phyloP scores from a whole-genome alignment of 2,329 filamentous ascomycete species.

The Epicoccum sorghinum region DNA sequence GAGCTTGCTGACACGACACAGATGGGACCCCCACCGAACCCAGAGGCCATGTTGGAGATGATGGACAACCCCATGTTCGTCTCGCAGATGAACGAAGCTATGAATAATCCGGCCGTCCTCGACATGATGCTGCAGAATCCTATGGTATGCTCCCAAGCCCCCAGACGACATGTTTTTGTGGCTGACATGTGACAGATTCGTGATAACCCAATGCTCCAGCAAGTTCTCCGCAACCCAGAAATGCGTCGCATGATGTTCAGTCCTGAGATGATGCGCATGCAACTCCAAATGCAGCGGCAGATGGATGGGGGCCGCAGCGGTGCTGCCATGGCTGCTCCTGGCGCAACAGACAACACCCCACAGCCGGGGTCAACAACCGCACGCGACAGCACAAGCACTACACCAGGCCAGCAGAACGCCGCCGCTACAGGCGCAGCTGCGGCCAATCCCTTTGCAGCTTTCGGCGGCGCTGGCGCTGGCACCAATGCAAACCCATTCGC shows the following conservation, averaged over 20 bases:
- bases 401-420: slow-evolving; percentile 40
- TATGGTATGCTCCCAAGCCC: slow-evolving; percentile 53
- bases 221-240: slow-evolving; percentile 85
- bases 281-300: slow-evolving; percentile 78
- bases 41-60: slow-evolving; percentile 82
- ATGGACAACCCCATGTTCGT: slow-evolving; percentile 87
- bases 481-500: slow-evolving; percentile 65
- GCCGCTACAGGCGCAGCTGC: slow-evolving; percentile 35
- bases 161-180: not conserved
- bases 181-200: slow-evolving; percentile 62
- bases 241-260: slow-evolving; percentile 94
- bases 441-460: slow-evolving; percentile 56
- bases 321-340: slow-evolving; percentile 78
- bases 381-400: slow-evolving; percentile 19
- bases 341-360: slow-evolving; percentile 84
- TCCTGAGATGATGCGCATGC: slow-evolving; percentile 80
- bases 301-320: slow-evolving; percentile 59
- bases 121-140: slow-evolving; percentile 72
- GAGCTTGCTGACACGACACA: slow-evolving; percentile 48
- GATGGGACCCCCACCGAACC: slow-evolving; percentile 88
- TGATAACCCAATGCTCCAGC: slow-evolving; percentile 84
- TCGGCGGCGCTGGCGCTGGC: slow-evolving; percentile 42
- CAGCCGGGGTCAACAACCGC: slow-evolving; percentile 46
- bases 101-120: slow-evolving; percentile 92
- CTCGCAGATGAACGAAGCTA: slow-evolving; percentile 88